Evolutionary conservation across 306 rosid genomes (phyloP).

Genomic region (Fagus crenata): DNA sequence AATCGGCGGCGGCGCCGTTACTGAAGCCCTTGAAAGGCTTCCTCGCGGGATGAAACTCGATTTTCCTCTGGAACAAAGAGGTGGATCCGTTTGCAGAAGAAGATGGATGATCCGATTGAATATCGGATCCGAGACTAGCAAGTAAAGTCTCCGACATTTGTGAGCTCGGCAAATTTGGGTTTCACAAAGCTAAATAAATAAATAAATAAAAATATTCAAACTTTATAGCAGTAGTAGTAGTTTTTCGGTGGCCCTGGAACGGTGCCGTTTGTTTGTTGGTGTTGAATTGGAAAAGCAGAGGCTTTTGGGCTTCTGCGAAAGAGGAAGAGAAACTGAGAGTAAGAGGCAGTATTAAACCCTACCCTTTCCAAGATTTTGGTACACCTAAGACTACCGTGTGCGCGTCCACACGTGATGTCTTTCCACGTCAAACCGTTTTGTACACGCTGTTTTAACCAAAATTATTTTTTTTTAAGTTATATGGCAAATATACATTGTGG

Average conservation of each 20-base stretch:
- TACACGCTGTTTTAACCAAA: too few species aligned
- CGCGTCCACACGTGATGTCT: constrained; percentile 9
- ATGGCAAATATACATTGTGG: too few species aligned
- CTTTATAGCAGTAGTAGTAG: not conserved
- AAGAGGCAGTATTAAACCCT: constrained; percentile 68
- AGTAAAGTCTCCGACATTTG: constrained; percentile 39
- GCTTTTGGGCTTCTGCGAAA: constrained; percentile 49
- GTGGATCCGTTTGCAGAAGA: constrained; percentile 24
- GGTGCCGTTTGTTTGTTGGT: not conserved
- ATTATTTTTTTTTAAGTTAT: too few species aligned
- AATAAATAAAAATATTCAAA: not conserved
- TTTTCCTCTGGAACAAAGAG: constrained; percentile 37
- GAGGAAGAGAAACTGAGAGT: constrained; percentile 13
- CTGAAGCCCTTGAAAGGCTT: constrained; percentile 57
- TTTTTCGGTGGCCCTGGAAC: not conserved
- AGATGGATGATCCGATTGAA: constrained; percentile 22
- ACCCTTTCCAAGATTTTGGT: constrained; percentile 36
- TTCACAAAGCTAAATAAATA: not conserved
- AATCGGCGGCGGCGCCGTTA: constrained; percentile 56
- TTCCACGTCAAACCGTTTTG: too few species aligned
- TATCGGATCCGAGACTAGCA: constrained; percentile 15
- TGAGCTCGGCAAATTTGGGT: not conserved
- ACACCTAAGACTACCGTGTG: not conserved
- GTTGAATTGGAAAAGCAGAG: constrained; percentile 27
- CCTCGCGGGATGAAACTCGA: constrained; percentile 53